A percentile compares a stretch with the other conserved stretches of the same genome.
Evolutionary conservation across 2,329 filamentous ascomycete genomes (phyloP).

Genomic region (Ophiostoma perfectum): DNA sequence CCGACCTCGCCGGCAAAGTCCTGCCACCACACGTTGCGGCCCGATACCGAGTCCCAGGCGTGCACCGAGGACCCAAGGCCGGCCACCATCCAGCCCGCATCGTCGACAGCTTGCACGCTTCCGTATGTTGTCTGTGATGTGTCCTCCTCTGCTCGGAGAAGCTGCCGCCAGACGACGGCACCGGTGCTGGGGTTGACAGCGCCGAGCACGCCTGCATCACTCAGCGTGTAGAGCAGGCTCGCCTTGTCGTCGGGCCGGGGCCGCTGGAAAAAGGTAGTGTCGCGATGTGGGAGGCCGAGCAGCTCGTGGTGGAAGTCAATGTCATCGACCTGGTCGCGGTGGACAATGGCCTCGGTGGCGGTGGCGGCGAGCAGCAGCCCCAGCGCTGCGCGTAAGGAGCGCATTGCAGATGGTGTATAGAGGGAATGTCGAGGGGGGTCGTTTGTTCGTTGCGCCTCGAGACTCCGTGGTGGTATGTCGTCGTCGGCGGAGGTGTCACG

Average conservation of each 20-base stretch:
- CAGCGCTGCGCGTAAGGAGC: slow-evolving; percentile 14
- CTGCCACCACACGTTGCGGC: slow-evolving; percentile 70
- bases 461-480: neutral
- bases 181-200: slow-evolving; percentile 87
- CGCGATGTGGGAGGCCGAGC: slow-evolving; percentile 72
- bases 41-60: slow-evolving; percentile 78
- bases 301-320: slow-evolving; percentile 92
- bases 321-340: slow-evolving; percentile 82
- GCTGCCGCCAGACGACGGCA: slow-evolving; percentile 78
- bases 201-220: slow-evolving; percentile 74
- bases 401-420: slow-evolving; percentile 10
- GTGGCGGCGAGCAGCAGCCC: slow-evolving; percentile 20
- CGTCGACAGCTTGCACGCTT: slow-evolving; percentile 68
- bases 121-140: neutral
- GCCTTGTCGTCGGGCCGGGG: slow-evolving; percentile 77
- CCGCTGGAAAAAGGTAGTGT: slow-evolving; percentile 91
- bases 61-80: slow-evolving; percentile 65
- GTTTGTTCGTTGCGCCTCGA: neutral
- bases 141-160: slow-evolving; percentile 47
- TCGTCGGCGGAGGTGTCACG: neutral
- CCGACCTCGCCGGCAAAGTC: slow-evolving; percentile 54
- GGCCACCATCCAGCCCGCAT: slow-evolving; percentile 70
- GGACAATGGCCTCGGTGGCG: slow-evolving; percentile 58
- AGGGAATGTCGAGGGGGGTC: neutral
- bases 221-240: slow-evolving; percentile 84